Base-by-base conservation (phyloP, 768 basidiomycete species). In the Amanita jacksonii region DNA sequence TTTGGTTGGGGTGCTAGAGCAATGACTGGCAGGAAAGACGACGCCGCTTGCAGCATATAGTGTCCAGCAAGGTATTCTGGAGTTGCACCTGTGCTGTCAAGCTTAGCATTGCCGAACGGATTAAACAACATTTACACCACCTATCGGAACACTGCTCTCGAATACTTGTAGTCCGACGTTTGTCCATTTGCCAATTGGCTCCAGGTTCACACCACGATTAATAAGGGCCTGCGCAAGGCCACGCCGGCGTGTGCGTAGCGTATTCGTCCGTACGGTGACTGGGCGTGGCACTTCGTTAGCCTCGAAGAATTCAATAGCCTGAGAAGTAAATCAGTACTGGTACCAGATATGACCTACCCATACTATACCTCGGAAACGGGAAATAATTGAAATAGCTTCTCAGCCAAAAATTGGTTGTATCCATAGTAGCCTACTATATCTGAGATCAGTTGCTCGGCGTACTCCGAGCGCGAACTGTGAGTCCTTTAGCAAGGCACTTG, bases 141-240 rank as follows among this genome's bases (percentile, higher is more conserved):
- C 94, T 49, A 99, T 89, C 0, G 96, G 96, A 1, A 99, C 92
- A 49, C 77, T 81, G 51, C 86, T 89, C 65, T 97, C 94, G 59
- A 98, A 98, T 3, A 99, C 85, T 62, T 98, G 96, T n/a, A 99
- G 73, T 12, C 96, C 96, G 50, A 97, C 93, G 57, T 97, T 98
- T 22, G 89, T 89, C 96, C 96, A 98, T 66, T 98, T 98, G 23
- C 94, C 96, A 52, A 99, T 93, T 16, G 96, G 93, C 59, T 98
- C 94, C 43, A 99, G 76, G 57, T 89, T 96, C 49, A 98, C 96
- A 25, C 96, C 96, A 38, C 96, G 79, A 60, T 96, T 96, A 54
- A 98, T 81, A 27, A 99, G 72, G 0, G 81, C 74, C 63, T 98
- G 94, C 1, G 90, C 94, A 47, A 99, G 77, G 61, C 98, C 96